Conservation (phyloP, 2,329 filamentous ascomycete genomes). For the Lachnellula arida region DNA sequence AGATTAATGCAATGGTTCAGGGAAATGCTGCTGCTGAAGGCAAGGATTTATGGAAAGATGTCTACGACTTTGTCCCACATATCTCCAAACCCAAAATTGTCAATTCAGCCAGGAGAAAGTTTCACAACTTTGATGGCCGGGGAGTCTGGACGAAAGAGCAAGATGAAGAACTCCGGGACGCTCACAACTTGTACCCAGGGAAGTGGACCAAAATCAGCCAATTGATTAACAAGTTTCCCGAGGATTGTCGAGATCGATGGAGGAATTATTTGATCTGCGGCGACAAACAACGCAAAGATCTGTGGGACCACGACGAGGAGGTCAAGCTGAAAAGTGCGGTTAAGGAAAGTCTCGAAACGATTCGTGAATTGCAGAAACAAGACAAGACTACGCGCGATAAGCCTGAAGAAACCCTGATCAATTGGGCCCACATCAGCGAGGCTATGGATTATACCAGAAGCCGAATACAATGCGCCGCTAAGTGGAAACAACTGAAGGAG, state of each 20-base stretch:
- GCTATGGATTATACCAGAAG: constrained; percentile 58
- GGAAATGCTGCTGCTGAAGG: constrained; percentile 30
- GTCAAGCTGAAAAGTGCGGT: constrained; percentile 40
- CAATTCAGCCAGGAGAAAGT: constrained; percentile 55
- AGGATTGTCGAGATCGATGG: constrained; percentile 67
- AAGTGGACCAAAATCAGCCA: constrained; percentile 60
- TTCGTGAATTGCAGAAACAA: constrained; percentile 36
- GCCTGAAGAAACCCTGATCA: constrained; percentile 49
- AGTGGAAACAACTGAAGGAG: constrained; percentile 55
- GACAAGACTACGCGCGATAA: constrained; percentile 32
- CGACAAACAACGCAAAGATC: constrained; percentile 44
- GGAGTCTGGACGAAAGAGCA: constrained; percentile 56
- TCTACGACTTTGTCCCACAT: constrained; percentile 46
- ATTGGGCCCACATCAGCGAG: constrained; percentile 61
- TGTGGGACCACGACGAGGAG: constrained; percentile 61
- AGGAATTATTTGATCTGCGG: constrained; percentile 61
- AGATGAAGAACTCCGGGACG: constrained; percentile 46
- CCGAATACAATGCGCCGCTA: constrained; percentile 62
- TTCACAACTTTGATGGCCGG: constrained; percentile 59
- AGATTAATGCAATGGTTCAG: constrained; percentile 46
- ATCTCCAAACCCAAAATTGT: constrained; percentile 51
- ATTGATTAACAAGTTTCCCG: constrained; percentile 58
- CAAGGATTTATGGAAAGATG: constrained; percentile 45
- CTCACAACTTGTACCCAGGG: constrained; percentile 41
- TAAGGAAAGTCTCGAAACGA: constrained; percentile 44